Evolutionary conservation across 1,284 basidiomycete genomes (phyloP).

Genomic region (Rugiboletus extremiorientalis): DNA sequence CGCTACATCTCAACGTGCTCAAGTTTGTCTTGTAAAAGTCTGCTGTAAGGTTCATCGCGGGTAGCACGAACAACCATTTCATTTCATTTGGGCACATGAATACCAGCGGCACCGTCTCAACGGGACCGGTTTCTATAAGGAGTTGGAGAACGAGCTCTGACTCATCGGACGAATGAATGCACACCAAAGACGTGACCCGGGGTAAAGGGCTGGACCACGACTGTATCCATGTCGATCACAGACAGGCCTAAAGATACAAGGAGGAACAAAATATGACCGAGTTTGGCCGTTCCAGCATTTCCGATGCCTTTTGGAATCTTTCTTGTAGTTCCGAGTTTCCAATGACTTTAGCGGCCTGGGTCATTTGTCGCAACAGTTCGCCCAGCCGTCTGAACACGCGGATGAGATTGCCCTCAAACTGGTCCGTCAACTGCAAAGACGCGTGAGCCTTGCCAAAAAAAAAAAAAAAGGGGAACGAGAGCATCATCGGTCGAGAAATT

Average conservation of each 20-base stretch:
- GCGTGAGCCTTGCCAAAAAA: neutral
- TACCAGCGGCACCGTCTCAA: neutral
- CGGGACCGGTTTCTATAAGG: neutral
- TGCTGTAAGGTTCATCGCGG: neutral
- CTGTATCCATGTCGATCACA: neutral
- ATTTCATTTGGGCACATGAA: neutral
- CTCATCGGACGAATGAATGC: neutral
- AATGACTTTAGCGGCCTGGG: constrained; percentile 91
- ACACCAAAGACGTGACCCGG: neutral
- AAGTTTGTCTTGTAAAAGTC: neutral
- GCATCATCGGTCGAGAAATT: neutral
- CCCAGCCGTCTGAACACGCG: constrained; percentile 93
- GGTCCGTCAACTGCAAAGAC: constrained; percentile 77
- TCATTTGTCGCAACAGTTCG: constrained; percentile 95
- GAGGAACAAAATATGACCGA: constrained; percentile 95
- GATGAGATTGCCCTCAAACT: constrained; percentile 95
- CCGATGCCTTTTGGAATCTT: constrained; percentile 86
- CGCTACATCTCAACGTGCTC: too few species aligned
- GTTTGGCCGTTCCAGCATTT: constrained; percentile 89
- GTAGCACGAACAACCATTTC: neutral
- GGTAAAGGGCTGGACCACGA: neutral
- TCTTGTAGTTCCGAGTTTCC: constrained; percentile 92
- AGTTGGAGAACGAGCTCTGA: neutral
- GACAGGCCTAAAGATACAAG: constrained; percentile 48
- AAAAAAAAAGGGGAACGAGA: neutral